Percentiles rank a stretch among this genome's conserved stretches.
These are phyloP conservation scores for Immersiporthe knoxdaviesiana DNA, from an alignment of 2,329 filamentous ascomycete genomes.

Conservation along the genomic window DNA sequence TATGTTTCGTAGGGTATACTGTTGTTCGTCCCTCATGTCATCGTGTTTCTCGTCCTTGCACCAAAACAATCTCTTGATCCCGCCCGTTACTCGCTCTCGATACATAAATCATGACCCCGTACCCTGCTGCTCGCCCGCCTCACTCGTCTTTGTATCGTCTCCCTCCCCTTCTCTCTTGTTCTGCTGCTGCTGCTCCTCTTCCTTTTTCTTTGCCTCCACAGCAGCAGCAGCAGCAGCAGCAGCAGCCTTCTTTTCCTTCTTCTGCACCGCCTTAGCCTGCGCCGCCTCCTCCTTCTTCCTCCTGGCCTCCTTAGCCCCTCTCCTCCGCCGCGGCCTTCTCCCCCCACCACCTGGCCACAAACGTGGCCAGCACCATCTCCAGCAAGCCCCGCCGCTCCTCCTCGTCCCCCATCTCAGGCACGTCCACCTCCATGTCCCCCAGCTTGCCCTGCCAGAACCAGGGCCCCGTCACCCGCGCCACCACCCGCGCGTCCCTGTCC, in stretches of 20 bases:
- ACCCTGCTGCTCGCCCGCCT: neutral
- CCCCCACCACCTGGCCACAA: conserved; percentile 27
- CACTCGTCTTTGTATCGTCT: neutral
- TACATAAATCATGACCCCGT: neutral
- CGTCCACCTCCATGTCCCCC: conserved; percentile 26
- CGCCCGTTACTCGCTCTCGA: too few relatives aligned
- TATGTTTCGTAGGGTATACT: neutral
- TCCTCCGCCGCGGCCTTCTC: conserved; percentile 21
- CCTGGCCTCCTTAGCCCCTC: conserved; percentile 15
- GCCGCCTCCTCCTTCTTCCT: conserved; percentile 21
- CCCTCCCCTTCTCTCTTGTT: neutral
- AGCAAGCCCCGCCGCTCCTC: conserved; percentile 22
- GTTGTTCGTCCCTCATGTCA: neutral
- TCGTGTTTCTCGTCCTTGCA: neutral
- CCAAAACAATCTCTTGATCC: neutral
- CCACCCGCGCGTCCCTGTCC: conserved; percentile 18
- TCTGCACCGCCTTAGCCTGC: conserved; percentile 15
- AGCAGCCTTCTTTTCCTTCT: conserved; percentile 2
- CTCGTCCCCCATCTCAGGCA: conserved; percentile 22
- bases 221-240: conserved; percentile 13
- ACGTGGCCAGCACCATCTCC: conserved; percentile 27
- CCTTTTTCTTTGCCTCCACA: conserved; percentile 12
- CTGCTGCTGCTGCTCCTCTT: conserved; percentile 4
- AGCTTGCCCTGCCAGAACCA: conserved; percentile 28
- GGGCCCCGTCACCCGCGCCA: conserved; percentile 21